These are phyloP conservation scores for Trichocladium antarcticum DNA, from an alignment of 495 filamentous ascomycete genomes.

Conservation along the genomic window DNA sequence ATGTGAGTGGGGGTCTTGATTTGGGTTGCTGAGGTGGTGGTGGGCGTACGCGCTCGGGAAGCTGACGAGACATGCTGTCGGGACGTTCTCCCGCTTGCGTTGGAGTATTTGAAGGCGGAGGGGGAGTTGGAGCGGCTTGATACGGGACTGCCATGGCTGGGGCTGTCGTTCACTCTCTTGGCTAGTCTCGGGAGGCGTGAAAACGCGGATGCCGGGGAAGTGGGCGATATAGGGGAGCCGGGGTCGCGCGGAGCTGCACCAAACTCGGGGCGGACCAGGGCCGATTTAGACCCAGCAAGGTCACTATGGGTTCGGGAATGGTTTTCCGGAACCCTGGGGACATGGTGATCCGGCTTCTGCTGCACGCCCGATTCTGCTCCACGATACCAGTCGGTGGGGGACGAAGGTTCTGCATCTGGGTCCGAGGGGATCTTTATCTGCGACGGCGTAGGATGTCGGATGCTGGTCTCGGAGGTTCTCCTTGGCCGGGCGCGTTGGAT, in stretches of 20 bases:
- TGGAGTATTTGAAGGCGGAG: constrained; percentile 29
- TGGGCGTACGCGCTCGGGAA: constrained; percentile 28
- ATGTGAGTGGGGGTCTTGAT: constrained; percentile 32
- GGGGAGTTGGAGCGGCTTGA: constrained; percentile 45
- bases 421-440: constrained; percentile 37
- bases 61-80: constrained; percentile 22
- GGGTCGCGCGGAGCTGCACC: constrained; percentile 14
- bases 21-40: constrained; percentile 19
- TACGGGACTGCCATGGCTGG: constrained; percentile 34
- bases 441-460: constrained; percentile 22
- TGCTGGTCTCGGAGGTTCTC: constrained; percentile 39
- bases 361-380: constrained; percentile 21
- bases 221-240: constrained; percentile 15
- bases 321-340: constrained; percentile 22
- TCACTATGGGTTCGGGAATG: constrained; percentile 41
- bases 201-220: constrained; percentile 24
- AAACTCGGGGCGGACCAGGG: constrained; percentile 19
- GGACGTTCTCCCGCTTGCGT: constrained; percentile 30
- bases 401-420: constrained; percentile 39
- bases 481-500: constrained; percentile 33
- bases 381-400: constrained; percentile 46
- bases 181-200: constrained; percentile 37
- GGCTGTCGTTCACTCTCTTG: constrained; percentile 33
- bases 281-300: constrained; percentile 30
- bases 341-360: constrained; percentile 24